Base-by-base conservation (phyloP, 2,329 filamentous ascomycete species). In the Aspergillus aculeatus region DNA sequence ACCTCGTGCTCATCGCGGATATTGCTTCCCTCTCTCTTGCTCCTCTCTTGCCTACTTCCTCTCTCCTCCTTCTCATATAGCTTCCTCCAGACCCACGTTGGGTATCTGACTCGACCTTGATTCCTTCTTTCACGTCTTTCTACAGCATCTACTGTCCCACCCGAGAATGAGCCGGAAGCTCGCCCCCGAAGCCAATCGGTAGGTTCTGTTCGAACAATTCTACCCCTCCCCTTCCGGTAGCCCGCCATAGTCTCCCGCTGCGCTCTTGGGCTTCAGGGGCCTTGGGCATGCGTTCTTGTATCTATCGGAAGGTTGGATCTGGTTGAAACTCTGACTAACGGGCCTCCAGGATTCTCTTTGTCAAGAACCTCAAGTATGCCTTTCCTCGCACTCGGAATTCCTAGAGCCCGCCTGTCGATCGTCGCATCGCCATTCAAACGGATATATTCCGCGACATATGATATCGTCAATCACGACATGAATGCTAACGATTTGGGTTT, bases 111-210 rank as follows among this genome's bases (percentile, higher is more conserved):
- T 61, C 52, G 56, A 59, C 54, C 50, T 56, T 51, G 38, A 62
- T 62, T 56, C 21, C 53, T 64, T 49, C 60, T 60, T 49, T 59
- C 53, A 50, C 60, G 58, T 50, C 24, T 19, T 63, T 65, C 63
- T 61, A 65, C 58, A 62, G 62, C 51, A 50, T 52, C 62, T 59
- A 59, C 31, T 57, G 48, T 64, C 59, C 64, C 68, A 57, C 68
- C 70, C 68, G 68, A 77, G 75, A 71, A 77, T 77, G 75, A 77
- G 75, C 74, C 74, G 75, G 65, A 98, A 97, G 87, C 90, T 98
- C 86, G 93, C 93, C 83, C 93, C 95, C 82, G 95, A 99, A 90
- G 93, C 97, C 83, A 98, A 98, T 85, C 90, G 92, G 92, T 96
- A 83, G 76, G 89, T 83, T 57, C 59, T 50, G 56, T 47, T 59